Evolutionary conservation across 73 alveolate species (phyloP).

Genomic region (Tetrahymena thermophila): DNA sequence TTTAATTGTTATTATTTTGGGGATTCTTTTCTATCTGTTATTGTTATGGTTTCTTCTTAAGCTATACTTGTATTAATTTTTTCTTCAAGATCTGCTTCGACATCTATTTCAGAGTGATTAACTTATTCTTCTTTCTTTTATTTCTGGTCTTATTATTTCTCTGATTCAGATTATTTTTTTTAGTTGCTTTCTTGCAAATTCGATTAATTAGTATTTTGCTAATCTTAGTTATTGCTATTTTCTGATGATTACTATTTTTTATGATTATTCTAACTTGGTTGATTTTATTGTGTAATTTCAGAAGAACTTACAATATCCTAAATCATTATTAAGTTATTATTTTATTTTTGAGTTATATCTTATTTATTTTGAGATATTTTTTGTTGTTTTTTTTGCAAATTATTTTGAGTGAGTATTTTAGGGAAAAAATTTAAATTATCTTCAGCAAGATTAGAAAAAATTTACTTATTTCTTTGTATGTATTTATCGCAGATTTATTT

Average conservation of each 20-base stretch:
- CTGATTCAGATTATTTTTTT: neutral
- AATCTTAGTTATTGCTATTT: too few relatives aligned
- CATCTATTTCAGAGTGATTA: neutral
- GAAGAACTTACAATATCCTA: neutral
- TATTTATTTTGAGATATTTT: neutral
- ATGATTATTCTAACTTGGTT: too few relatives aligned
- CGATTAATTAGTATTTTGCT: neutral
- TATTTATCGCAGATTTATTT: neutral
- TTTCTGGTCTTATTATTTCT: neutral
- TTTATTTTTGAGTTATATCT: too few relatives aligned
- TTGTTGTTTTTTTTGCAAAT: neutral
- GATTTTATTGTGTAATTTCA: neutral
- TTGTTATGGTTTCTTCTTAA: neutral
- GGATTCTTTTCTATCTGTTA: neutral
- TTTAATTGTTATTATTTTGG: neutral
- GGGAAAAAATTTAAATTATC: neutral
- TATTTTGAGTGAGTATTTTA: too few relatives aligned
- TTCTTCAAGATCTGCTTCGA: neutral
- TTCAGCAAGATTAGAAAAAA: neutral
- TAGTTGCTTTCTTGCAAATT: neutral
- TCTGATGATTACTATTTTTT: neutral
- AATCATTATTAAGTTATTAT: too few relatives aligned
- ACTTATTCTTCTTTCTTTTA: neutral
- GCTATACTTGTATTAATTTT: neutral
- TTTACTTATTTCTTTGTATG: neutral